Base-by-base conservation (phyloP, 768 basidiomycete species). In the Paxillus rubicundulus region DNA sequence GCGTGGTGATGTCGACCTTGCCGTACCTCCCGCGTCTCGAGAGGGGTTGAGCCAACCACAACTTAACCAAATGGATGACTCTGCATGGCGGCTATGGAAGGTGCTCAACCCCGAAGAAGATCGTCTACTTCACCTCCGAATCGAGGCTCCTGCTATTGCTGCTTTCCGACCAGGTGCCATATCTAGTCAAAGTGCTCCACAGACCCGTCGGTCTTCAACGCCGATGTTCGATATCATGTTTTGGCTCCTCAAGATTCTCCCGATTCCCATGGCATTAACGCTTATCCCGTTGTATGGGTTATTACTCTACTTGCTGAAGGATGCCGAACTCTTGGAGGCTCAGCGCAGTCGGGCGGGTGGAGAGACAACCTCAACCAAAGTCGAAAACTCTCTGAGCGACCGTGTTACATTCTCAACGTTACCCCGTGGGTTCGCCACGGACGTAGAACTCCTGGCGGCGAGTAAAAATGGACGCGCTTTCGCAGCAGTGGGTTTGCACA, bases 291-390 rank as follows among this genome's bases (percentile, higher is more conserved):
- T 98, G 9, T 98, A 89, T 66, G 77, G 80, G 8, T 70, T 98
- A 10, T 74, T 96, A 8, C 75, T 92, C 9, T 94, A 94, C 65
- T 77, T 99, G 2, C 74, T 98, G 55, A 96, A 95, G 72, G 87
- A 96, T 58, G 84, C 92, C 0, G 94, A 99, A 53, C 80, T 94
- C 1, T 77, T 97, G 33, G 94, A 94, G 61, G 88, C 90, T 3
- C 92, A 94, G 61, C 78, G 86, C 37, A 78, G 87, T 63, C 78
- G 82, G 30, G 73, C 73, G 2, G 82, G 81, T 33, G 62, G 73
- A 1, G 77, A 78, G 53, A 58, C 67, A 8, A 59, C 67, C 9
- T 67, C 72, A 4, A 40, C 55, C 8, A 69, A 64, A 46, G 30
- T 38, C 32, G 40, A 57, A 47, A 45, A 57, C 32, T 49, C 72